phyloP scores from a whole-genome alignment of 169 alveolate genomes.

The Prorocentrum cordatum region DNA sequence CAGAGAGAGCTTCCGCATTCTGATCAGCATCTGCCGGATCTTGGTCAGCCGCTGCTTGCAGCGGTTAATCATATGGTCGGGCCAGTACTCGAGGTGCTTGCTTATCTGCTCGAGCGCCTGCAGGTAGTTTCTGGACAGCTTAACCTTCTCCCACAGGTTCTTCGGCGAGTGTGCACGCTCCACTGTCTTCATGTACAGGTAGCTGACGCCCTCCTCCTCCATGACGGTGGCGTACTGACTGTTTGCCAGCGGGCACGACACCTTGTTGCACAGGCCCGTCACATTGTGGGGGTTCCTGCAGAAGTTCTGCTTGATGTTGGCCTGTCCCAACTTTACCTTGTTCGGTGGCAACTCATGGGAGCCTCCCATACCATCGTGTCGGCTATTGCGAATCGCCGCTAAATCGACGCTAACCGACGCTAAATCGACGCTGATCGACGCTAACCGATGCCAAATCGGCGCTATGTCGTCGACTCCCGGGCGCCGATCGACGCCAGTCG shows the following conservation, averaged over 20 bases:
- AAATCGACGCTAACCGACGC: too few relatives aligned
- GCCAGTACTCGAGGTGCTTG: constrained; percentile 85
- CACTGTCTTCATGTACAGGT: constrained; percentile 92
- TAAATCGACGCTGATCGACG: too few relatives aligned
- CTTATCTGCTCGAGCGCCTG: constrained; percentile 91
- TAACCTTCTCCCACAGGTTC: constrained; percentile 92
- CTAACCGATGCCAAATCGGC: too few relatives aligned
- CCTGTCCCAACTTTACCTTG: too few relatives aligned
- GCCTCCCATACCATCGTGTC: too few relatives aligned
- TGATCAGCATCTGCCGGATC: constrained; percentile 89
- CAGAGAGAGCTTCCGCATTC: constrained; percentile 73
- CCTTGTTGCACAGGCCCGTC: constrained; percentile 96
- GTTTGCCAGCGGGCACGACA: constrained; percentile 97
- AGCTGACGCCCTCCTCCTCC: constrained; percentile 87
- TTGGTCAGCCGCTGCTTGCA: constrained; percentile 94
- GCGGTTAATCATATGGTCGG: constrained; percentile 89
- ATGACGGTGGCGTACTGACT: constrained; percentile 64
- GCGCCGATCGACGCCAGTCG: too few relatives aligned
- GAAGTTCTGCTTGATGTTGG: constrained; percentile 18
- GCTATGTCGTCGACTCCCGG: too few relatives aligned
- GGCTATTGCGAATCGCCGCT: too few relatives aligned
- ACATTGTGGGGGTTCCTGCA: constrained; percentile 84
- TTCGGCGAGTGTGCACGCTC: constrained; percentile 98
- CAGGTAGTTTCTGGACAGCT: constrained; percentile 77
- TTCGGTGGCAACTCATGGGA: too few relatives aligned